Base-by-base conservation (phyloP, 495 filamentous ascomycete species). In the Hypoxylon rickii region DNA sequence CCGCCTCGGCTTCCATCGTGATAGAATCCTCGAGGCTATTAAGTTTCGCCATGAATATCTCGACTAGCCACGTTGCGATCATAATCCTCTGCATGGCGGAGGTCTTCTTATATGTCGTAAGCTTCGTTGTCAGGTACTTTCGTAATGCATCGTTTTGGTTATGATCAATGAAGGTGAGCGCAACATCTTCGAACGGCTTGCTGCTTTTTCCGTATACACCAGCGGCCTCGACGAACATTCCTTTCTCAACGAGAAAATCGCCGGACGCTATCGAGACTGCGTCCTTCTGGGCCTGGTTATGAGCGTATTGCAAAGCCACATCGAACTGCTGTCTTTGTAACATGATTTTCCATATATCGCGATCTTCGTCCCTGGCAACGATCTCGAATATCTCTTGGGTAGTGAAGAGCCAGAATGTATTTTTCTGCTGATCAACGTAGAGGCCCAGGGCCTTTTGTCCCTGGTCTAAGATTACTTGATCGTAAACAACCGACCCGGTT, bases 381-480 rank as follows among this genome's bases (percentile, higher is more conserved):
- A 98, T 88, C 74, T 98, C 95, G 62, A 88, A 96, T 43, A 98
- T 96, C 54, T 94, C 90, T 50, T 87, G 77, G 3, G 80, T 77
- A 1, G 95, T 97, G 66, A 97, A 96, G 13, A 97, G 81, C 94
- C 94, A 98, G 66, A 89, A 97, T 0, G 94, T 98, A 54, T 90
- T 92, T 75, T 97, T 95, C 61, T 90, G 91, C 22, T 86, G 78
- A 70, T 98, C 94, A 3, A 90, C 86, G 61, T 89, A 84, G 15
- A 98, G 80, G 19, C 89, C 91, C 29, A 97, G 71, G 7, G 85
- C 85, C 54, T 78, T 84, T 48, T 95, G 89, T 3, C 87, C 86
- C 17, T 83, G 82, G 50, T 95, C 88, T n/a, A 97, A 76, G 3
- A 97, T 86, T 12, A 83, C 71, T 66, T 97, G 90, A 66, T 96